Base-by-base conservation (phyloP, 352 stramenopile species). In the Heterotrichella gracilis region DNA sequence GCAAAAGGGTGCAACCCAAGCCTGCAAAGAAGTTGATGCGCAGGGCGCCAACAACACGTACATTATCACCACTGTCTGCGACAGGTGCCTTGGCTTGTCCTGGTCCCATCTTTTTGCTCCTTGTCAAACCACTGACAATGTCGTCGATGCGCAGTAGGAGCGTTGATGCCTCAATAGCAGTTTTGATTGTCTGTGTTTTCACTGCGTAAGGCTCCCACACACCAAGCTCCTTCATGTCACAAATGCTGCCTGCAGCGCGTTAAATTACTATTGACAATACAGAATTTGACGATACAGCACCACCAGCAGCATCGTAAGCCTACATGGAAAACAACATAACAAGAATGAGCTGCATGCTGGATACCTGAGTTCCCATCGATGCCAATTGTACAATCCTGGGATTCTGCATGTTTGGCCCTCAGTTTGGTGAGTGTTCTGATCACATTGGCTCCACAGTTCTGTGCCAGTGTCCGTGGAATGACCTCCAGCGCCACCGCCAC, bases 101-200 rank as follows among this genome's bases (percentile, higher is more conserved):
- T n/a, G n/a, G n/a, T n/a, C n/a, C n/a, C n/a, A n/a, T n/a, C n/a
- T n/a, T n/a, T n/a, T n/a, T n/a, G n/a, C n/a, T n/a, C n/a, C n/a
- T n/a, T n/a, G n/a, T n/a, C n/a, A n/a, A n/a, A n/a, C n/a, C n/a
- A n/a, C n/a, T n/a, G 24, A 99, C 92, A 76, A 99, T 96, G 78
- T 99, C 93, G 79, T 99, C 93, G 78, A 99, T 98, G 71, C 93
- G 87, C 72, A 90, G 76, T 71, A 93, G 79, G 80, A 75, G 71
- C 53, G 70, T 25, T 23, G 70, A 76, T 13, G 40, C 73, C 69
- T 99, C 93, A 72, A 99, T 88, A 13, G 92, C 89, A 39, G 92
- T 98, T 81, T 98, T 98, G 80, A 99, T 96, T 22, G 91, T 95
- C 84, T 99, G 92, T 63, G 92, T 94, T 80, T 99, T 99, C 71